Evolutionary conservation across 768 basidiomycete genomes (phyloP), one percentile per base, ranked within the genome.

Genomic region (Megacollybia marginata): DNA sequence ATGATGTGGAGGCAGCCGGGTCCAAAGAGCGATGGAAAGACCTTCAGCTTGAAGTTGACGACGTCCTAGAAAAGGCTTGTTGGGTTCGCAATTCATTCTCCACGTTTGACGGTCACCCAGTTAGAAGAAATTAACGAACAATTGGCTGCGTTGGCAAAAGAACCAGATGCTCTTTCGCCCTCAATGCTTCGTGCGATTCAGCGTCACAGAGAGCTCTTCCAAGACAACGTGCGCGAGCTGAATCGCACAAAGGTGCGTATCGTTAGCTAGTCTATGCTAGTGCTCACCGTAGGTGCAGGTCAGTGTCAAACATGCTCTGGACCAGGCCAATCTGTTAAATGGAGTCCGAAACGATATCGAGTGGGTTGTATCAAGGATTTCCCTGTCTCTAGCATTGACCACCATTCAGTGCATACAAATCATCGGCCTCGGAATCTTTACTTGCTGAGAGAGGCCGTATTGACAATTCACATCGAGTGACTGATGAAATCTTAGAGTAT

Each of bases 321-420:
- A 94, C 58, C 82, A 92, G 61, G 88, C 85, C 1, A 95, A 91
- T 62, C 69, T 99, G 13, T 75, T 99, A 18, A 83, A 79, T 42
- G 92, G 91, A 8, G 94, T 98, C 4, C 78, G 94, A 55, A 92
- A 94, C 57, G 96, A 99, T 58, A 98, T 98, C 55, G 92, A 92
- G 94, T 95, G 57, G 42, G 84, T 66, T 31, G 8, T 44, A 42
- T 33, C 23, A 47, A 12, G 50, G 19, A 15, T 6, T 23, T 9
- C n/a, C n/a, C 44, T 35, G 13, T 47, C 45, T 2, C 28, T 10
- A 28, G 33, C 43, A 8, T 31, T 36, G 50, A 38, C 19, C 35
- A 19, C 44, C 45, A 23, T 32, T 31, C 33, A 96, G 93, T 54
- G 88, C 92, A 35, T 94, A 94, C 68, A 93, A 93, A 65, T 88